phyloP scores from a whole-genome alignment of 2,329 filamentous ascomycete genomes.

The Cytospora piceae region DNA sequence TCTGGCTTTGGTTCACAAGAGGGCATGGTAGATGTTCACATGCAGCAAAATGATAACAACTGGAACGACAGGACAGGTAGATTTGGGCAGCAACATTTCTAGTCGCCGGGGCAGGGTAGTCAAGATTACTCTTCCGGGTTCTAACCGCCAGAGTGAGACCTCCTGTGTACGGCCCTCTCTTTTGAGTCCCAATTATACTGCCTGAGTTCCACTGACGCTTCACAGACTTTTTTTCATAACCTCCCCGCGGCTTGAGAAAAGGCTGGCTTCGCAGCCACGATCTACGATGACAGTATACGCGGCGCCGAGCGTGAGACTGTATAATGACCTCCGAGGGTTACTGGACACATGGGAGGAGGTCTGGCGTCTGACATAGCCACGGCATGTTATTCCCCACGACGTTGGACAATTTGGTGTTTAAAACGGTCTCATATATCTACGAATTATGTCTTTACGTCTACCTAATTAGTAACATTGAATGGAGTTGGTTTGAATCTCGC shows the following conservation, averaged over 20 bases:
- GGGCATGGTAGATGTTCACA: neutral
- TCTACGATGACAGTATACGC: neutral
- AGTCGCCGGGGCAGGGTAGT: too few species aligned
- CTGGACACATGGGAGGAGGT: neutral
- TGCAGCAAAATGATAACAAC: neutral
- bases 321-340: neutral
- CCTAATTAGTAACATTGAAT: neutral
- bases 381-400: neutral
- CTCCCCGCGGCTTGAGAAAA: neutral
- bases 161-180: neutral
- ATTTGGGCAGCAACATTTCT: neutral
- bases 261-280: neutral
- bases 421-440: neutral
- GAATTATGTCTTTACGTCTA: neutral
- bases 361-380: neutral
- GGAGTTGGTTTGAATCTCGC: too few species aligned
- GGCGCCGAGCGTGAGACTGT: too few species aligned
- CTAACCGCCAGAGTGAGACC: neutral
- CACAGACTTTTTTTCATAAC: neutral
- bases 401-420: too few species aligned
- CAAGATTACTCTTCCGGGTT: neutral
- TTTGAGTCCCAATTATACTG: neutral
- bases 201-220: neutral
- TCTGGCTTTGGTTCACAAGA: neutral
- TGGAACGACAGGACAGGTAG: neutral